Base-by-base conservation (phyloP, 2,329 filamentous ascomycete genomes). In the Fonsecaea nubica region DNA sequence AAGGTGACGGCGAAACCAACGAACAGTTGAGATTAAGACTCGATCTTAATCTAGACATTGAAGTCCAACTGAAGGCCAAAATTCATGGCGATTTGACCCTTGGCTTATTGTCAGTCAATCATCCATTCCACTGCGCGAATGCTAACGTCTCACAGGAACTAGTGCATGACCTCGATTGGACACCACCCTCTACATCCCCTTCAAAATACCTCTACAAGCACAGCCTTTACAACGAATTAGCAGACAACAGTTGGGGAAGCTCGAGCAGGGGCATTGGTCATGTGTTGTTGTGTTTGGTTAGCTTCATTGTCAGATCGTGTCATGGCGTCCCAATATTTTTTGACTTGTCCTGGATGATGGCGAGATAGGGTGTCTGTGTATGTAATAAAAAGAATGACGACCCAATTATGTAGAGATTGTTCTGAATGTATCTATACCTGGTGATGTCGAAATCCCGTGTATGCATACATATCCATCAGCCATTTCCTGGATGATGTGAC, bases 81-180 rank as follows among this genome's bases (percentile, higher is more conserved):
- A 88, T 88, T 71, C 85, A 87, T 69, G 86, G 86, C 78, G 86
- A 88, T 72, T 77, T 88, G 66, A 88, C 86, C n/a, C 74, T 88
- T 62, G 85, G 77, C 62, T 73, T 81, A 50, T 75, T 81, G 79
- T 81, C 77, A 76, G 79, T 80, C 58, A 38, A 35, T 38, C 55
- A 5, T 25, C 50, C 15, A 48, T 35, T 42, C 53, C 61, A 30
- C 36, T 45, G 38, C 32, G 60, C 64, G 58, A 70, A 67, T 63
- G 66, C 69, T 69, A 70, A 70, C 62, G 36, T 65, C 52, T 65
- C 52, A 67, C 66, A 70, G 69, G 66, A 70, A 70, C 62, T 70
- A 70, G 65, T 64, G 65, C 65, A 62, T 68, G 68, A 70, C 48
- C 53, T 32, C 18, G 30, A 33, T 33, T 3, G n/a, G 36, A 54